These are phyloP conservation scores for Lachnellula subtilissima DNA, from an alignment of 2,329 filamentous ascomycete genomes.

Conservation along the genomic window DNA sequence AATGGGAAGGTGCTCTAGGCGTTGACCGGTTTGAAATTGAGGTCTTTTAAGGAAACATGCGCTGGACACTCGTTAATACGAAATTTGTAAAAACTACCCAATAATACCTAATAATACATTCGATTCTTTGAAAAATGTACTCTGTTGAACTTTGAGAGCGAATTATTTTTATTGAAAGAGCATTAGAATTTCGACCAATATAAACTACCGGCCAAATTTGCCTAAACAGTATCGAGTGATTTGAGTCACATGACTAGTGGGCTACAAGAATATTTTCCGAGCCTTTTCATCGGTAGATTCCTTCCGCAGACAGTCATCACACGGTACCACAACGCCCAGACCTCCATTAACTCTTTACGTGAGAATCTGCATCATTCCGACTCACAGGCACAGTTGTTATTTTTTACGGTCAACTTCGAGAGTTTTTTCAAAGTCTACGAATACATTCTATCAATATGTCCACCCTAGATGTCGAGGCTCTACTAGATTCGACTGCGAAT, in stretches of 20 bases:
- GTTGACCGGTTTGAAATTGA: slow-evolving; percentile 9
- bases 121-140: neutral
- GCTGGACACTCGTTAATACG: slow-evolving; percentile 14
- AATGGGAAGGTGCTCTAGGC: slow-evolving; percentile 7
- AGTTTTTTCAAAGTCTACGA: neutral
- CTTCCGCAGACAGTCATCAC: neutral
- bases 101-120: slow-evolving; percentile 18
- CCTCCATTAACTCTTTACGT: neutral
- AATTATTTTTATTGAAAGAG: neutral
- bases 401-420: neutral
- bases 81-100: slow-evolving; percentile 4
- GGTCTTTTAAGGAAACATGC: slow-evolving; percentile 5
- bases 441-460: slow-evolving; percentile 47
- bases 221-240: neutral
- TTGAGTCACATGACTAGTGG: neutral
- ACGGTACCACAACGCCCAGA: neutral
- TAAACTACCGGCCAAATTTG: too few relatives aligned
- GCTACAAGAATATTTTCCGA: neutral
- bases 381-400: neutral
- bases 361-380: neutral
- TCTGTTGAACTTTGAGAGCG: neutral
- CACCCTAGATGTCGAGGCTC: slow-evolving; percentile 77
- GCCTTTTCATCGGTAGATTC: neutral
- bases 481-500: slow-evolving; percentile 80
- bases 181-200: neutral